Base-by-base conservation (phyloP, 257 asterid species). In the Solanum rostratum region DNA sequence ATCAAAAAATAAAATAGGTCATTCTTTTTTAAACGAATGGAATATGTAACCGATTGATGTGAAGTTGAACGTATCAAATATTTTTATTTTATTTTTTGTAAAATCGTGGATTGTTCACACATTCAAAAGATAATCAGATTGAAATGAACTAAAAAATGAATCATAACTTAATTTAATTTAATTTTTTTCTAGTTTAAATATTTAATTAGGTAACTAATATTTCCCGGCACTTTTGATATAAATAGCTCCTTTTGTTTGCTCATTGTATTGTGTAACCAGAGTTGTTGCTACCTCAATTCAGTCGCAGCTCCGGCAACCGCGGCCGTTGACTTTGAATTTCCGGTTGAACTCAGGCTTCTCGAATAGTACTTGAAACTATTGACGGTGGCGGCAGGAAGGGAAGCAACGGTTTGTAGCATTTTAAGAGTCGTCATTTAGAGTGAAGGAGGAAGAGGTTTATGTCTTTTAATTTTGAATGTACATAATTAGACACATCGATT, bases 251-350 rank as follows among this genome's bases (percentile, higher is more conserved):
- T 93, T 82, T 90, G 94, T 90, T 80, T 92, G 92, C 89, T 93
- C 97, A 94, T 90, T 33, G 99, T 96, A 82, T 96, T 93, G 91
- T 92, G 90, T 85, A 96, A 89, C 97, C 98, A 94, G 10, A 96
- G 85, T 83, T 92, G 94, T 83, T 85, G 78, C 39, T 50, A 88
- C 91, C 29, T 84, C n/a, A 62, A n/a, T 37, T 79, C 79, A 55
- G 83, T 52, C 8, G 52, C 84, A 79, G 37, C 20, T 22, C 83
- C 69, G 43, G 27, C 60, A 73, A 41, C 39, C 39, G 39, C 18
- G 19, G 18, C 24, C 3, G 12, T 49, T 22, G 24, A 16, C 13
- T 76, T 76, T 15, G 81, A 49, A 76, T 76, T 76, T 8, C 45
- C 62, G 3, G 63, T 37, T 49, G 90, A 86, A 70, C 90, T 84